phyloP scores from a whole-genome alignment of 208 protist genomes.

The Wallacemonas sp. region DNA sequence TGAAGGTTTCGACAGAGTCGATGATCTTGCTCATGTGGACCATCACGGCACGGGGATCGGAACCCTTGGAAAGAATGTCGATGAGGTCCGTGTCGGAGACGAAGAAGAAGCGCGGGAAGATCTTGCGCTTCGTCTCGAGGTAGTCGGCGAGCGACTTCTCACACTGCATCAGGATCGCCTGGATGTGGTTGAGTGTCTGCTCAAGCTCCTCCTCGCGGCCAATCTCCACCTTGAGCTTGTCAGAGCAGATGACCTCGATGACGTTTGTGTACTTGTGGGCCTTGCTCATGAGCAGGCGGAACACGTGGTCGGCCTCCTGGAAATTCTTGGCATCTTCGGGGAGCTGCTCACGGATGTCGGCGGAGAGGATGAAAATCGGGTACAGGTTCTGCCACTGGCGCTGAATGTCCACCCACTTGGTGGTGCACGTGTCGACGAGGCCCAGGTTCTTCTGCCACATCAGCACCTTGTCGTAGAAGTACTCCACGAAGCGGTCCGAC shows the following conservation, averaged over 20 bases:
- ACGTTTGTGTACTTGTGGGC: conserved; percentile 91
- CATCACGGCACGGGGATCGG: conserved; percentile 93
- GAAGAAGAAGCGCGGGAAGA: conserved; percentile 99
- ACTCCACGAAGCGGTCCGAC: conserved; percentile 95
- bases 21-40: conserved; percentile 97
- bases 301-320: conserved; percentile 89
- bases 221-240: conserved; percentile 84
- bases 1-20: conserved; percentile 92
- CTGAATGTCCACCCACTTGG: conserved; percentile 96
- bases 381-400: conserved; percentile 97
- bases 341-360: conserved; percentile 97
- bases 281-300: conserved; percentile 92
- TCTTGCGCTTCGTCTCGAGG: conserved; percentile 97
- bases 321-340: conserved; percentile 96
- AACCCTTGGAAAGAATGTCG: conserved; percentile 98
- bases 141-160: conserved; percentile 98
- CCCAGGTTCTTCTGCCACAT: conserved; percentile 96
- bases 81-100: conserved; percentile 95
- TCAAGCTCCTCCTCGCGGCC: conserved; percentile 89
- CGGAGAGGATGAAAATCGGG: conserved; percentile 98
- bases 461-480: conserved; percentile 96
- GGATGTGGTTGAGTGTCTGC: conserved; percentile 90
- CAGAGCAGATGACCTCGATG: conserved; percentile 89
- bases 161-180: conserved; percentile 93
- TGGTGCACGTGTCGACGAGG: conserved; percentile 95